phyloP scores from a whole-genome alignment of 2,329 filamentous ascomycete species.

The Exophiala aquamarina region DNA sequence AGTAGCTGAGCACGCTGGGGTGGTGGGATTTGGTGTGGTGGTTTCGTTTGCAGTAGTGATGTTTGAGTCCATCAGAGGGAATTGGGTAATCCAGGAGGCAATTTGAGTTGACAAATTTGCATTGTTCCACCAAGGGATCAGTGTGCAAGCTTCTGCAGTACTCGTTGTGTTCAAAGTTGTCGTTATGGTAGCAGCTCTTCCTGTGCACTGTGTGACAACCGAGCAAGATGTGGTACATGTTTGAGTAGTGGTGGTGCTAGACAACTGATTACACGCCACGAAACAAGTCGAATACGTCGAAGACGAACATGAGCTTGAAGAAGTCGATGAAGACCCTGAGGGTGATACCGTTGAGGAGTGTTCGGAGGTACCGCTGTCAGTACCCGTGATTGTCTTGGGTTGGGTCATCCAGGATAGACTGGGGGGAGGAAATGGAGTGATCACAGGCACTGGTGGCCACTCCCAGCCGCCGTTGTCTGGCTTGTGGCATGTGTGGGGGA shows the following conservation, averaged over 20 bases:
- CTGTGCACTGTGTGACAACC: neutral
- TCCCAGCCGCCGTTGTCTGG: neutral
- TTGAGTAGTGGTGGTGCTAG: neutral
- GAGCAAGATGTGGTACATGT: neutral
- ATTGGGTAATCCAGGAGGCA: neutral
- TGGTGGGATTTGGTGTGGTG: no score
- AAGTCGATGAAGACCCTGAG: neutral
- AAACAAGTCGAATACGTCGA: neutral
- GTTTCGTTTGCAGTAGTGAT: no score
- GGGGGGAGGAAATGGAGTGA: neutral
- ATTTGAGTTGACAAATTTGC: neutral
- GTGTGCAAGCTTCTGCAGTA: neutral
- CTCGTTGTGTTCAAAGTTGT: neutral
- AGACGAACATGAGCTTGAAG: neutral
- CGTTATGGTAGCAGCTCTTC: neutral
- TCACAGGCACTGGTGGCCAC: slow-evolving; percentile 1
- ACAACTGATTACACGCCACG: neutral
- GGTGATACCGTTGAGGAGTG: neutral
- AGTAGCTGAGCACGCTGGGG: neutral
- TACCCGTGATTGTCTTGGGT: neutral
- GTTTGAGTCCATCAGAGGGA: no score
- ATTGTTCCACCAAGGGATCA: neutral
- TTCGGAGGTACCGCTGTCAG: neutral
- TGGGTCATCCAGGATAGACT: neutral
- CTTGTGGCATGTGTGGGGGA: neutral